Evolutionary conservation across 1,284 basidiomycete genomes (phyloP).

Genomic region (Ustilago hordei): DNA sequence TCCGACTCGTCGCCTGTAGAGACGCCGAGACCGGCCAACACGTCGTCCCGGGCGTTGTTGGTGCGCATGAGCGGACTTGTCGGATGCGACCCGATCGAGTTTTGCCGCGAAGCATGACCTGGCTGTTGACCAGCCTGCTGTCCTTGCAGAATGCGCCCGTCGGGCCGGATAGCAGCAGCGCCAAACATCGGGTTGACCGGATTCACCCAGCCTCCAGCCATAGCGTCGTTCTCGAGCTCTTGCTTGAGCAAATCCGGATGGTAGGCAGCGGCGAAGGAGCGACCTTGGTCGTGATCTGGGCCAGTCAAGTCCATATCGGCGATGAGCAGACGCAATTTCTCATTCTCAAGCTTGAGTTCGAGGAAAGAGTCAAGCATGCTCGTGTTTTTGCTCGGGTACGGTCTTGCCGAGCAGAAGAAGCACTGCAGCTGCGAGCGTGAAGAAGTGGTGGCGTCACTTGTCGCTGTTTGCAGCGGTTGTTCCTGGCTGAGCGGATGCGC

Average conservation of each 20-base stretch:
- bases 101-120: constrained; percentile 29
- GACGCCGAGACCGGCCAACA: constrained; percentile 41
- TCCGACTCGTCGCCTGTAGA: constrained; percentile 43
- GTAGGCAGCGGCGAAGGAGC: constrained; percentile 38
- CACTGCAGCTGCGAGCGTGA: constrained; percentile 46
- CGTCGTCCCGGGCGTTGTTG: constrained; percentile 35
- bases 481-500: constrained; percentile 44
- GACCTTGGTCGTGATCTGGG: constrained; percentile 33
- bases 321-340: constrained; percentile 56
- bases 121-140: constrained; percentile 16
- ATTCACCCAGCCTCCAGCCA: constrained; percentile 24
- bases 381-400: constrained; percentile 63
- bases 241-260: constrained; percentile 52
- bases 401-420: constrained; percentile 62
- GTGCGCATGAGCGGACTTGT: constrained; percentile 48
- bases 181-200: constrained; percentile 46
- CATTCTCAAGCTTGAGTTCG: constrained; percentile 66
- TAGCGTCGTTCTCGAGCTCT: constrained; percentile 43
- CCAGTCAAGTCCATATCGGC: constrained; percentile 47
- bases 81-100: constrained; percentile 42
- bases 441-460: constrained; percentile 33
- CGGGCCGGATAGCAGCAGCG: constrained; percentile 32
- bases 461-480: constrained; percentile 45
- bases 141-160: constrained; percentile 27
- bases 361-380: constrained; percentile 66